phyloP scores from a whole-genome alignment of 2,329 filamentous ascomycete genomes.

The Verticillium tricorpus region DNA sequence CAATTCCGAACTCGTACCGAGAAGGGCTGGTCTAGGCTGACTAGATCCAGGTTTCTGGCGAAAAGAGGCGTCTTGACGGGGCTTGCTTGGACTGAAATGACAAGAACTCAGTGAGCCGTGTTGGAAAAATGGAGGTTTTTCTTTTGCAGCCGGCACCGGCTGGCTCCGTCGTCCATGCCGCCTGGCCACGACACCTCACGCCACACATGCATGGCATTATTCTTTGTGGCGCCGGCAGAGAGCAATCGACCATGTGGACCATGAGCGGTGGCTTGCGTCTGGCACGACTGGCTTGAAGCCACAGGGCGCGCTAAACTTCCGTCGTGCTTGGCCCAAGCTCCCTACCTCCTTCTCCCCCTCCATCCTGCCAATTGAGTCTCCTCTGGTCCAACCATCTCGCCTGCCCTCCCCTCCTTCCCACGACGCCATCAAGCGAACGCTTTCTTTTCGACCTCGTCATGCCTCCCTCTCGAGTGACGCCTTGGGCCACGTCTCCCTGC shows the following conservation, averaged over 20 bases:
- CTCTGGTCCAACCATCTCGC: neutral
- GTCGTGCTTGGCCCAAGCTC: neutral
- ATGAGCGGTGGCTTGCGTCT: neutral
- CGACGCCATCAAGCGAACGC: neutral
- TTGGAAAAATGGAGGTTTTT: constrained; percentile 2
- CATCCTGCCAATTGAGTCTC: neutral
- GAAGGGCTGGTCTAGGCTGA: neutral
- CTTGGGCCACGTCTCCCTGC: neutral
- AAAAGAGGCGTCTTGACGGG: neutral
- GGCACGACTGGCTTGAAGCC: neutral
- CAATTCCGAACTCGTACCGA: neutral
- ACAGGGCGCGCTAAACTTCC: neutral
- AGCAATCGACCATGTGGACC: neutral
- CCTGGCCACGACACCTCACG: no score
- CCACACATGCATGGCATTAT: neutral
- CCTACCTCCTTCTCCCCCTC: neutral
- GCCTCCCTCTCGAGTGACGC: neutral
- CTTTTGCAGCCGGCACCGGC: neutral
- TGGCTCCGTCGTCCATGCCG: neutral
- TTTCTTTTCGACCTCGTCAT: neutral
- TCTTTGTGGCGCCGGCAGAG: neutral
- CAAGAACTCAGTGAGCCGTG: neutral
- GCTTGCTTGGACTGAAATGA: neutral
- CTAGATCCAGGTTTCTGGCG: neutral
- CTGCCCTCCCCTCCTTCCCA: no score